Percentiles rank a stretch among this genome's conserved stretches.
Evolutionary conservation across 768 basidiomycete genomes (phyloP).

Genomic region (Leccinum obscurum): DNA sequence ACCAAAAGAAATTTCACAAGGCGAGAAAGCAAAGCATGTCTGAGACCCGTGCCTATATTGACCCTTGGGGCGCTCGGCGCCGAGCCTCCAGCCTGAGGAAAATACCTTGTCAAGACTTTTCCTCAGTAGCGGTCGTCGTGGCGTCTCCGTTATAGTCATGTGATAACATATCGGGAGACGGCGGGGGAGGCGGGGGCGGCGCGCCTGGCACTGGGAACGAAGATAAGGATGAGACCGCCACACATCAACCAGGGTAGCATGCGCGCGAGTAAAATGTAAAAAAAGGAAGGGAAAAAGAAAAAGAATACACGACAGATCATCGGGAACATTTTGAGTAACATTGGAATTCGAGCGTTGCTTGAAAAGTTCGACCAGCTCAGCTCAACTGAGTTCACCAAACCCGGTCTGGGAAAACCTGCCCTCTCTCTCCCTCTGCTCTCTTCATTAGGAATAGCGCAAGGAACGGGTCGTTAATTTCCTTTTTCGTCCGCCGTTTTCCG

Average conservation of each 20-base stretch:
- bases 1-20: neutral
- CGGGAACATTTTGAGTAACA: neutral
- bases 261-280: conserved; percentile 16
- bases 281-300: neutral
- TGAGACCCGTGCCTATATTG: conserved; percentile 4
- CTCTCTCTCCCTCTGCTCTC: neutral
- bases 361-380: neutral
- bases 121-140: conserved; percentile 14
- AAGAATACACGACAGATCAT: neutral
- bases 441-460: neutral
- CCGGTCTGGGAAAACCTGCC: neutral
- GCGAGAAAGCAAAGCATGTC: conserved; percentile 2
- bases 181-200: neutral
- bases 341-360: neutral
- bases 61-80: neutral
- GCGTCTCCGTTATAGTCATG: conserved; percentile 9
- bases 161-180: neutral
- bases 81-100: neutral
- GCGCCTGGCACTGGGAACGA: conserved; percentile 16
- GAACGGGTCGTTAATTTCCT: neutral
- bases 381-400: conserved; percentile 10
- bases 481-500: neutral
- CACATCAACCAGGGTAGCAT: conserved; percentile 14
- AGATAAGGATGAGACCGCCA: neutral
- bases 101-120: conserved; percentile 1